Base-by-base conservation (phyloP, 306 rosid genomes). In the Cicer cuneatum region DNA sequence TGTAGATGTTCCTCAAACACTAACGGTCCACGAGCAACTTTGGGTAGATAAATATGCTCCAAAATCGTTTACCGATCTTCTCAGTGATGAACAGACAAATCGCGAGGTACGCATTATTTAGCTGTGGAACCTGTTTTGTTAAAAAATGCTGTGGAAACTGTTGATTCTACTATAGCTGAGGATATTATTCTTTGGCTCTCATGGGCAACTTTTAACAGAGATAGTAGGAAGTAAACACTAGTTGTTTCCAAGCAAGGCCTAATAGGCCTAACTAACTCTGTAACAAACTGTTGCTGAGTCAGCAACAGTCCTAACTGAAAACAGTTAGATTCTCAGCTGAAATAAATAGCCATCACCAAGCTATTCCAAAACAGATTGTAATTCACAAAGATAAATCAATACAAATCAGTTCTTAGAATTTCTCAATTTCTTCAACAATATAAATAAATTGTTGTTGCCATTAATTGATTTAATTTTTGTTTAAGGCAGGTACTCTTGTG, bases 1-100 rank as follows among this genome's bases (percentile, higher is more conserved):
- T 66, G 48, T 16, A 5, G 83, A 85, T 59, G 85, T 75, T 81
- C 82, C 89, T 64, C 90, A 86, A 87, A 80, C 77, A 54, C 82
- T 74, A 78, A 70, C 56, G 47, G 67, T 84, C 74, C 89, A 76
- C 29, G 96, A 87, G 81, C 73, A 80, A 78, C 97, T 94, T 72
- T 91, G 98, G 98, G 97, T 94, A n/a, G 98, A 94, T 76, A 88
- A 94, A 81, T 94, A 94, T 78, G 87, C 97, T 42, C 98, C 97
- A 4, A 86, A 76, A 54, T 91, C 97, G 12, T 94, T 94, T 75
- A 86, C 90, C 10, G 98, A 91, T 85, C 98, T 94, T 83, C 96
- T 94, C 38, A 94, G 98, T 56, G 96, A 94, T 63, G 98, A 94
- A 79, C 98, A 89, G 71, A 94, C 96, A 82, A 94, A 94, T 74